These are phyloP conservation scores for Colletotrichum lupini DNA, from an alignment of 2,329 filamentous ascomycete genomes.

Conservation along the genomic window DNA sequence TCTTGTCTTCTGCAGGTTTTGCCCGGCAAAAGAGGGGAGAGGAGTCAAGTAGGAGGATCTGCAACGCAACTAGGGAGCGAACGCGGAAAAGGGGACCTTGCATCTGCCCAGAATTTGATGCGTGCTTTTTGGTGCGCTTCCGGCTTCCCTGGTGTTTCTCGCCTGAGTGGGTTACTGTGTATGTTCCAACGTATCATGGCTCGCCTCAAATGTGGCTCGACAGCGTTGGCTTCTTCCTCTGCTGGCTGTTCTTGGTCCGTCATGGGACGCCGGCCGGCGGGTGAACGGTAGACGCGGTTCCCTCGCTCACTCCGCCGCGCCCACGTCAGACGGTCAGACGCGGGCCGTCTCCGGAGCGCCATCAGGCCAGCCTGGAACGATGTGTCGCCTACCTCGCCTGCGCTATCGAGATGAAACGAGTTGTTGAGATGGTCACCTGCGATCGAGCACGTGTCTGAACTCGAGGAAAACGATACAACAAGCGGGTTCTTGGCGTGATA, in stretches of 20 bases:
- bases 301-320: background rate
- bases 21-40: conserved; percentile 17
- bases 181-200: background rate
- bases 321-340: background rate
- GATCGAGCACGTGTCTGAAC: conserved; percentile 9
- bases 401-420: background rate
- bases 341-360: background rate
- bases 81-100: background rate
- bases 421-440: background rate
- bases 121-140: conserved; percentile 15
- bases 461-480: background rate
- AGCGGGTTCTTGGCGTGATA: background rate
- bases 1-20: conserved; percentile 12
- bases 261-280: background rate
- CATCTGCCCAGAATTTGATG: conserved; percentile 12
- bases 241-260: background rate
- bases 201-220: conserved; percentile 4
- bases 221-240: background rate
- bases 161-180: background rate
- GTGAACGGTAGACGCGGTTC: background rate
- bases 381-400: background rate
- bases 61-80: conserved; percentile 4
- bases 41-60: conserved; percentile 9
- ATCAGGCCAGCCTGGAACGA: background rate
- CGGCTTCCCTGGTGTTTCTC: background rate